Conservation (phyloP, 2,329 filamentous ascomycete species). For the Xylariaceae sp. region DNA sequence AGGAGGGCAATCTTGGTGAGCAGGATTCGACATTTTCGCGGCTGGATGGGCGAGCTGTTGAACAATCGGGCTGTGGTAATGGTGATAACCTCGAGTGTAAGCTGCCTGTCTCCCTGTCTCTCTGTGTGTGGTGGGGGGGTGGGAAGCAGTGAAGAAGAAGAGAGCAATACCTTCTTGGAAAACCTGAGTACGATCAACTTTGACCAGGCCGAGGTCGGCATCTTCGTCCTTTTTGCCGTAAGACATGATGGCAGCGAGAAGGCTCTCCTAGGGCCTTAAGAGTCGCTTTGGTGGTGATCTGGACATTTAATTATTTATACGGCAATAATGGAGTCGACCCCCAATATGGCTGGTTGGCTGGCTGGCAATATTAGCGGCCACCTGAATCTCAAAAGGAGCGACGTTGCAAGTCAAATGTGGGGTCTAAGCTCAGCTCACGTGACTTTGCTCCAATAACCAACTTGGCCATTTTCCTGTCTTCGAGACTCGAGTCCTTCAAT, state of each 20-base stretch:
- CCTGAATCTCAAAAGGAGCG: too few species aligned
- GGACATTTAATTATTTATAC: conserved; percentile 22
- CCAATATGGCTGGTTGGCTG: too few species aligned
- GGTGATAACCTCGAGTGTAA: neutral
- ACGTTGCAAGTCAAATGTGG: conserved; percentile 26
- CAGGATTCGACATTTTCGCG: conserved; percentile 93
- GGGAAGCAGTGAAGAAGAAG: conserved; percentile 14
- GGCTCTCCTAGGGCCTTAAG: too few species aligned
- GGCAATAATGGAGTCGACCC: too few species aligned
- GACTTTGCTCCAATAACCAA: too few species aligned
- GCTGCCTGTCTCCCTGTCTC: conserved; percentile 20
- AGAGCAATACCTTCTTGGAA: conserved; percentile 86
- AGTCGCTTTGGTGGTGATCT: conserved; percentile 17
- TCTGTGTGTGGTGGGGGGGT: conserved; percentile 32
- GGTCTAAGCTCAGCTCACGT: conserved; percentile 15
- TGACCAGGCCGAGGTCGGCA: conserved; percentile 87
- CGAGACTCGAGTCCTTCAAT: too few species aligned
- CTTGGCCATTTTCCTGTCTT: too few species aligned
- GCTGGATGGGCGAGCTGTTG: conserved; percentile 95
- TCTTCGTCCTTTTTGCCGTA: conserved; percentile 99
- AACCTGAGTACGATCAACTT: conserved; percentile 94
- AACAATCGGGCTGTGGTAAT: conserved; percentile 96
- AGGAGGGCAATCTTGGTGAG: conserved; percentile 96
- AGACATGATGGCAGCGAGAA: conserved; percentile 64
- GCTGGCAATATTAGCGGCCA: too few species aligned